Evolutionary conservation across 1,284 basidiomycete genomes (phyloP), one percentile per base, ranked within the genome.

Genomic region (Peniophora sp.): DNA sequence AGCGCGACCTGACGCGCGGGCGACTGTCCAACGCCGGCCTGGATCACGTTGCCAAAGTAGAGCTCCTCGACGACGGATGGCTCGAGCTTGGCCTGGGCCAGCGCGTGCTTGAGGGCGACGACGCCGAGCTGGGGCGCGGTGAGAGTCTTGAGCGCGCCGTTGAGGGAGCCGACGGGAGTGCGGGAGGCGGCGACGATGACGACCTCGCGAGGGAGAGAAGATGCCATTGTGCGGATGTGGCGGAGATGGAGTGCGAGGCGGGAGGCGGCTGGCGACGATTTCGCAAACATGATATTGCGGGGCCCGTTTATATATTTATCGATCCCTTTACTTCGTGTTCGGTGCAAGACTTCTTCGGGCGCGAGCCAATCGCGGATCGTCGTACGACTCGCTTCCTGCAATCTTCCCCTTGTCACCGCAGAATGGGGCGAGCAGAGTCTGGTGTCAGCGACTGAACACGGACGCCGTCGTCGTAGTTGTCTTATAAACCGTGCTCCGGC

Each of bases 31-130:
- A 93, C 88, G 61, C 96, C 96, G 22, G 96, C 93, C 68, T 96
- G 93, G 52, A 99, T 83, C 66, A 96, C 92, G 64, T 99, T 95
- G 58, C 97, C 97, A 66, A 98, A 88, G 80, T 90, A 98, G 62
- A 97, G 76, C 73, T 99, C 97, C 70, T 99, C 93, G 46, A 94
- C 85, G 56, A 81, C 69, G 8, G 83, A 76, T 15, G 95, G 86
- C 62, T 89, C 81, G 64, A 99, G 78, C 52, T 86, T 83, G 44
- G 86, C 85, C 52, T 85, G 79, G 61, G 84, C 76, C 60, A 98
- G 77, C 43, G 94, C 95, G 62, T 89, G 88, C 71, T 95, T 97
- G 66, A 98, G 81, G 47, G 92, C 97, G 47, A 85, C 74, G 45
- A 81, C 72, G 62, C 97, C 97, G 56, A 99, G 86, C 66, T 98